Percentiles rank a stretch among this genome's conserved stretches.
Evolutionary conservation across 495 filamentous ascomycete genomes (phyloP).

Genomic region (Copromyces sp.): DNA sequence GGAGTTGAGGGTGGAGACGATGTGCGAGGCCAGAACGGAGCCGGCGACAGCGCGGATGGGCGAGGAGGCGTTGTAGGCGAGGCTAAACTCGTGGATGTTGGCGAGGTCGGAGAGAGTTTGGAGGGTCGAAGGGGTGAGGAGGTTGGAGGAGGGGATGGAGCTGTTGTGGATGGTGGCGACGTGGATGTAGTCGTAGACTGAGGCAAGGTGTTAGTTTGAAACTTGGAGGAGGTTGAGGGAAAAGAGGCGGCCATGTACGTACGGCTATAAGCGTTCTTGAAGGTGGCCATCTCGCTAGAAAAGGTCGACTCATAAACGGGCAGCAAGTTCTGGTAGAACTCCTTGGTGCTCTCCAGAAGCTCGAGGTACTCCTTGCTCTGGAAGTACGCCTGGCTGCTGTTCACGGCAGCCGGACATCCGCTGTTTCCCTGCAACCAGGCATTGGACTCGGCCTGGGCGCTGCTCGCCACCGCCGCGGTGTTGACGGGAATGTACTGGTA

Average conservation of each 20-base stretch:
- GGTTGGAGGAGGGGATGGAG: constrained; percentile 39
- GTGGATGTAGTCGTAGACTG: constrained; percentile 65
- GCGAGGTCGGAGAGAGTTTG: constrained; percentile 52
- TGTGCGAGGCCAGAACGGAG: constrained; percentile 53
- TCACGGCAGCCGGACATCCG: constrained; percentile 48
- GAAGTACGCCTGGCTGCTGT: constrained; percentile 67
- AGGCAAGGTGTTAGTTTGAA: constrained; percentile 25
- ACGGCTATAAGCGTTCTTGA: constrained; percentile 65
- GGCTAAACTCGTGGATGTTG: constrained; percentile 55
- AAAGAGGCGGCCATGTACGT: background rate
- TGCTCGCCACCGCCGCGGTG: constrained; percentile 34
- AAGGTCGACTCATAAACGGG: constrained; percentile 54
- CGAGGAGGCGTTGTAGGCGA: constrained; percentile 42
- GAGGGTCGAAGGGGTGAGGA: constrained; percentile 42
- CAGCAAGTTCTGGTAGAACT: constrained; percentile 54
- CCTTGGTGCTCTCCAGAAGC: constrained; percentile 40
- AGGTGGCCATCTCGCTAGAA: constrained; percentile 40
- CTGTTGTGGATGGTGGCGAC: constrained; percentile 64
- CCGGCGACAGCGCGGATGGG: constrained; percentile 41
- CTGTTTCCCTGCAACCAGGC: constrained; percentile 50
- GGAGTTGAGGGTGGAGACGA: constrained; percentile 52
- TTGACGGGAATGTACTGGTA: constrained; percentile 65
- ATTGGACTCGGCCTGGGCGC: constrained; percentile 45
- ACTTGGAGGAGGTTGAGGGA: background rate
- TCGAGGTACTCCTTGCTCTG: constrained; percentile 46